These are phyloP conservation scores for Peltaster fructicola DNA, from an alignment of 2,329 filamentous ascomycete species.

Conservation along the genomic window DNA sequence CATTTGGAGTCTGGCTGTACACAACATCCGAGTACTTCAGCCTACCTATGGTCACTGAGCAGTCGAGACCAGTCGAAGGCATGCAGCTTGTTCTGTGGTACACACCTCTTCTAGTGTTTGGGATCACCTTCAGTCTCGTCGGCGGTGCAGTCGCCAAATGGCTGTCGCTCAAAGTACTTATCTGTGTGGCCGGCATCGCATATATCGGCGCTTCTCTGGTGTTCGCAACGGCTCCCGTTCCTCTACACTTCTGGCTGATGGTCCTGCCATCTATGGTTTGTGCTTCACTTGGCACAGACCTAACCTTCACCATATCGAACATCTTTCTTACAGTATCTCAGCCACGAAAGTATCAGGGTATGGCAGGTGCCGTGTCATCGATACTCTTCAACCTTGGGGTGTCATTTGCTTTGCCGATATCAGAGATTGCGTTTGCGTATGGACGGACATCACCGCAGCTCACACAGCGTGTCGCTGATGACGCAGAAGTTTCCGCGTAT, in stretches of 20 bases:
- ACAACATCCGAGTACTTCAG: conserved; percentile 11
- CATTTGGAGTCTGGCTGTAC: conserved; percentile 19
- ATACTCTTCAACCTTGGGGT: conserved; percentile 21
- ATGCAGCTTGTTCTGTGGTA: conserved; percentile 18
- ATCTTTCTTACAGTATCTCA: conserved; percentile 17
- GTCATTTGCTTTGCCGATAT: conserved; percentile 19
- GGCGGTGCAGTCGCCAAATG: conserved; percentile 16
- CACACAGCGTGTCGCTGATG: neutral
- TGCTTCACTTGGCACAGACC: conserved; percentile 19
- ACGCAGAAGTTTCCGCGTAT: conserved; percentile 7
- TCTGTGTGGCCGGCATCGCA: conserved; percentile 16
- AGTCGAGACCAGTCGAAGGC: conserved; percentile 10
- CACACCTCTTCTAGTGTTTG: conserved; percentile 18
- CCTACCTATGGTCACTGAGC: conserved; percentile 4
- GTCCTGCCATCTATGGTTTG: conserved; percentile 21
- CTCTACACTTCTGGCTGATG: conserved; percentile 18
- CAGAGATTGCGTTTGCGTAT: conserved; percentile 18
- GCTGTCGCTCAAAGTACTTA: conserved; percentile 13
- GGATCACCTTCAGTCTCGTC: conserved; percentile 16
- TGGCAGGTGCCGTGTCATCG: conserved; percentile 19
- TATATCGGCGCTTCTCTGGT: conserved; percentile 20
- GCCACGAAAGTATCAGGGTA: conserved; percentile 17
- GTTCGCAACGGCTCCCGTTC: conserved; percentile 16
- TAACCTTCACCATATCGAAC: conserved; percentile 19
- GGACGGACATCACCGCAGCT: too few relatives aligned